Evolutionary conservation across 2,329 filamentous ascomycete genomes (phyloP).

Genomic region (Colletotrichum orbiculare): DNA sequence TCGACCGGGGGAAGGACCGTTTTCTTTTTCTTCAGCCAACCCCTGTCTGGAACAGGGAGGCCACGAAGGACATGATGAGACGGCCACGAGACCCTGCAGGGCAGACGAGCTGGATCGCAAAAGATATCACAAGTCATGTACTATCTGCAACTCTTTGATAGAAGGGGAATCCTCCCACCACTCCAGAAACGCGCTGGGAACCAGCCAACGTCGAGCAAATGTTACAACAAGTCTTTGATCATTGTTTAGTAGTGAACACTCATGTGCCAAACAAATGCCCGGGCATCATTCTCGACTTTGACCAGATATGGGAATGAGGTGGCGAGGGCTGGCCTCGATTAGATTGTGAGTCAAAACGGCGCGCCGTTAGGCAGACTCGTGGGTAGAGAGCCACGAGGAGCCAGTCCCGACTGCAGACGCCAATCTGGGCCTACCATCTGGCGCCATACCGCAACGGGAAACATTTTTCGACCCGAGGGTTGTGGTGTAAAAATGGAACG

Average conservation of each 20-base stretch:
- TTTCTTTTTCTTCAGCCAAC: slow-evolving; percentile 4
- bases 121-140: background rate
- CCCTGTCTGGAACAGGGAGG: slow-evolving; percentile 21
- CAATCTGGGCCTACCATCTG: too few relatives aligned
- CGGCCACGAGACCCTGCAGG: slow-evolving; percentile 25
- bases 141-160: background rate
- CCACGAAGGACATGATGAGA: slow-evolving; percentile 13
- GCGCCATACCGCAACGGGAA: slow-evolving; percentile 22
- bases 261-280: too few relatives aligned
- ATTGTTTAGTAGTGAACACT: too few relatives aligned
- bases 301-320: background rate
- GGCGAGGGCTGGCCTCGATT: slow-evolving; percentile 15
- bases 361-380: slow-evolving; percentile 26
- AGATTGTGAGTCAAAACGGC: slow-evolving; percentile 16
- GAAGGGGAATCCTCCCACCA: too few relatives aligned
- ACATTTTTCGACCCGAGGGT: slow-evolving; percentile 22
- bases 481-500: slow-evolving; percentile 1
- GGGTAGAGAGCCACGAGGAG: background rate
- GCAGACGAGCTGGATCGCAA: slow-evolving; percentile 25
- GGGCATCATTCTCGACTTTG: too few relatives aligned
- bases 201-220: too few relatives aligned
- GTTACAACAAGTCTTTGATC: too few relatives aligned
- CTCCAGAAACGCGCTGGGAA: too few relatives aligned
- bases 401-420: too few relatives aligned
- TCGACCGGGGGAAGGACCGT: slow-evolving; percentile 18